Evolutionary conservation across 129 eudicot species (phyloP).

Genomic region (Artemisia argyi): DNA sequence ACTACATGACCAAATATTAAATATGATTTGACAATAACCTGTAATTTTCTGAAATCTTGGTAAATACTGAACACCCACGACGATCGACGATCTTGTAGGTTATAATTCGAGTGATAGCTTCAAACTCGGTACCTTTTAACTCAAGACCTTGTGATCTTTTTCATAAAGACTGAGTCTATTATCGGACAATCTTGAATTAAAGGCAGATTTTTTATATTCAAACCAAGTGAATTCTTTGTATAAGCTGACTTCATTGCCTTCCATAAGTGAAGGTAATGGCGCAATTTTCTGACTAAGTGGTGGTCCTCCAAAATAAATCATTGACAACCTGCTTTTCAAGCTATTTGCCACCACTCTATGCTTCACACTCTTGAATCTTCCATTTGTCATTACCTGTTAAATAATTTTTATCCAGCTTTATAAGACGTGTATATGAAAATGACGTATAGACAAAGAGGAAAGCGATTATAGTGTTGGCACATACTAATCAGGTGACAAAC

Average conservation of each 20-base stretch:
- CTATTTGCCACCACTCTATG: conserved; percentile 81
- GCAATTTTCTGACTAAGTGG: conserved; percentile 80
- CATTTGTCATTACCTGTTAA: conserved; percentile 78
- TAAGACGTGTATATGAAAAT: no score
- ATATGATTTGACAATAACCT: no score
- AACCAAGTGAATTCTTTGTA: conserved; percentile 90
- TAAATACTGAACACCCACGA: no score
- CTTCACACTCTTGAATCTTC: conserved; percentile 77
- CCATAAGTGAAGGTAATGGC: conserved; percentile 71
- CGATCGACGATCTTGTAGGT: no score
- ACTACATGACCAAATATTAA: no score
- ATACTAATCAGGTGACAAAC: no score
- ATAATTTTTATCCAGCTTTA: conserved; percentile 1
- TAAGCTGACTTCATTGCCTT: conserved; percentile 68
- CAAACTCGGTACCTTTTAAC: conserved; percentile 19
- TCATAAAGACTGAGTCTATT: conserved; percentile 57
- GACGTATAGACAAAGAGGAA: no score
- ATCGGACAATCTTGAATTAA: conserved; percentile 66
- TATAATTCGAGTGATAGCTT: no score
- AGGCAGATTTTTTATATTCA: conserved; percentile 74
- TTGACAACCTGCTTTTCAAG: conserved; percentile 65
- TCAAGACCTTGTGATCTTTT: conserved; percentile 27
- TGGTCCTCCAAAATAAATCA: conserved; percentile 94
- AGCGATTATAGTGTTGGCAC: no score
- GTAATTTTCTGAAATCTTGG: no score